phyloP scores from a whole-genome alignment of 495 filamentous ascomycete genomes.

The Aspergillus kassunensis region DNA sequence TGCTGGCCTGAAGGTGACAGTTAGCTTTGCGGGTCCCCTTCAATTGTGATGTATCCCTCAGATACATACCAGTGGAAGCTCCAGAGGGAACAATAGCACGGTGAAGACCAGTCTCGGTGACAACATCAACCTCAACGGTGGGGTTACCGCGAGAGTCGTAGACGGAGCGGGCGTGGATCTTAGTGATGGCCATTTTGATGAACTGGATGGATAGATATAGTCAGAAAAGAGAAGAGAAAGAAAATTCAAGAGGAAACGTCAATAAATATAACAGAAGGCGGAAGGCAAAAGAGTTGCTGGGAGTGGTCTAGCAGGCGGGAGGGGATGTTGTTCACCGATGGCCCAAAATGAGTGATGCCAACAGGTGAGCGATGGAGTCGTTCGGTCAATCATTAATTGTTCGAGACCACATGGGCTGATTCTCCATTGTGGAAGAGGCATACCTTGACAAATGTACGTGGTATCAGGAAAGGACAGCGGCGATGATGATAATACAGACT shows the following conservation, averaged over 20 bases:
- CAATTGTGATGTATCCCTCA: background rate
- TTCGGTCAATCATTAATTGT: constrained; percentile 19
- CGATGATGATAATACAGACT: constrained; percentile 16
- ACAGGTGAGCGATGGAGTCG: constrained; percentile 14
- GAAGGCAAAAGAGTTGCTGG: constrained; percentile 24
- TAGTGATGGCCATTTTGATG: constrained; percentile 84
- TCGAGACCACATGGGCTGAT: constrained; percentile 9
- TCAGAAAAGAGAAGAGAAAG: constrained; percentile 20
- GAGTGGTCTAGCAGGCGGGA: constrained; percentile 39
- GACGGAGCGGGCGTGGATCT: constrained; percentile 97
- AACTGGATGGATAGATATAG: constrained; percentile 23
- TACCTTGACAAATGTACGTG: constrained; percentile 3
- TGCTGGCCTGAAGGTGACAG: constrained; percentile 66
- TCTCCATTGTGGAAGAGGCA: constrained; percentile 1
- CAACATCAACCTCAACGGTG: constrained; percentile 92
- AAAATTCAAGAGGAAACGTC: constrained; percentile 12
- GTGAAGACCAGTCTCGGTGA: constrained; percentile 94
- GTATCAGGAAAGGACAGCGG: background rate
- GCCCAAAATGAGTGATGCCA: constrained; percentile 38
- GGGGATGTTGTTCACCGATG: constrained; percentile 42
- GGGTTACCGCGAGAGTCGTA: constrained; percentile 99
- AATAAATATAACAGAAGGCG: constrained; percentile 16
- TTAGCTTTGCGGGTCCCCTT: constrained; percentile 9
- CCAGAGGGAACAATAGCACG: constrained; percentile 98
- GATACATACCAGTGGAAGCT: constrained; percentile 82